Conservation (phyloP, 164 flowering plant species). For the Paratinospora sagittata region DNA sequence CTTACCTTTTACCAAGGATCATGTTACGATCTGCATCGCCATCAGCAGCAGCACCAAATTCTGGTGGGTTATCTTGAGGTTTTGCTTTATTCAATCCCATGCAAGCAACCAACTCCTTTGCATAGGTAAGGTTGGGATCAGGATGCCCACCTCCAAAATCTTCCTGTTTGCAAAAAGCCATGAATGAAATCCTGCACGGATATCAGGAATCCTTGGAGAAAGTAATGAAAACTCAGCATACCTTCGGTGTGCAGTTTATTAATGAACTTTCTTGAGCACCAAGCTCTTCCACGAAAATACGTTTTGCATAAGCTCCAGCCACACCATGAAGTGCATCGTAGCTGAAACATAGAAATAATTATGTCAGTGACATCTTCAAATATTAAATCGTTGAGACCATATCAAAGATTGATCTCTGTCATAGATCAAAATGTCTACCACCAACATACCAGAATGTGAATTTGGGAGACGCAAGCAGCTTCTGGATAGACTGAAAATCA, state of each 20-base stretch:
- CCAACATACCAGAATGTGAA: constrained; percentile 79
- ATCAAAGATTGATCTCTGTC: not conserved
- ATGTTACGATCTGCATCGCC: constrained; percentile 99
- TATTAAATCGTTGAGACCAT: not conserved
- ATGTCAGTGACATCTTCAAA: not conserved
- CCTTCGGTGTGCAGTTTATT: constrained; percentile 89
- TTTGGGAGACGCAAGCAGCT: constrained; percentile 77
- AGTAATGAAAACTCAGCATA: constrained; percentile 11
- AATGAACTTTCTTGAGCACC: constrained; percentile 80
- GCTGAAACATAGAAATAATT: constrained; percentile 28
- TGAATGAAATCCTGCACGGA: constrained; percentile 6
- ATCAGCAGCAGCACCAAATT: constrained; percentile 99
- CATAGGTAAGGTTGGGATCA: constrained; percentile 97
- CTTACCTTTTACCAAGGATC: constrained; percentile 94
- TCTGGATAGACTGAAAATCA: constrained; percentile 74
- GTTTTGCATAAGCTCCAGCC: constrained; percentile 89
- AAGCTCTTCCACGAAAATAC: constrained; percentile 95
- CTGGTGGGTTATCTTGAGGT: constrained; percentile 68
- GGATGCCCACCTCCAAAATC: constrained; percentile 99
- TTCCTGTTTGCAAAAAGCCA: constrained; percentile 45
- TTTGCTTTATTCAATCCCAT: constrained; percentile 79
- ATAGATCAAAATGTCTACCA: not conserved
- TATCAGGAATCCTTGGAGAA: not conserved
- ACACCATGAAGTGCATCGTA: constrained; percentile 98
- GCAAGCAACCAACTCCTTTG: constrained; percentile 90